Evolutionary conservation across 306 rosid species (phyloP).

Genomic region (Urtica urens): DNA sequence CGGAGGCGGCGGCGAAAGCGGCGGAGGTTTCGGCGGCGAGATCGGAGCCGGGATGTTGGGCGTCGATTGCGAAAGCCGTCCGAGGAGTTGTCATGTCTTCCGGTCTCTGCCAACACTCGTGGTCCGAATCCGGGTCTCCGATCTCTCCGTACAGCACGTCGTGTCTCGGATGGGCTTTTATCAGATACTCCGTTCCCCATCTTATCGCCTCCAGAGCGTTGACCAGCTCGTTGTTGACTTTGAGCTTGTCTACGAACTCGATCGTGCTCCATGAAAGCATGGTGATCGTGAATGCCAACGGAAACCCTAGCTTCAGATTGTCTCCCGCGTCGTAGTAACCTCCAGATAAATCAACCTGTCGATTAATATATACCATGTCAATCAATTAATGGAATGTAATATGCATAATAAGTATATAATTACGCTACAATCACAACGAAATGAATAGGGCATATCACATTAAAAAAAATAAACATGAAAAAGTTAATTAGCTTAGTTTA

Average conservation of each 20-base stretch:
- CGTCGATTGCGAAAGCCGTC: conserved; percentile 19
- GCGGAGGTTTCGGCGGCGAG: conserved; percentile 53
- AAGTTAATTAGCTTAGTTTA: no score
- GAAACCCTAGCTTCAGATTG: conserved; percentile 52
- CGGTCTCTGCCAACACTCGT: conserved; percentile 52
- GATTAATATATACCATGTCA: not conserved
- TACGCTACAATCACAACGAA: no score
- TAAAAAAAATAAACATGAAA: no score
- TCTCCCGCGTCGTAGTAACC: conserved; percentile 78
- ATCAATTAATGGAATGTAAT: no score
- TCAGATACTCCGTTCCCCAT: conserved; percentile 60
- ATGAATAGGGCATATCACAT: no score
- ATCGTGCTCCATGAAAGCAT: conserved; percentile 71
- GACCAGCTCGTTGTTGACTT: conserved; percentile 6
- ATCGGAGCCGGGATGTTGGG: conserved; percentile 42
- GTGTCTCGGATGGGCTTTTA: conserved; percentile 36
- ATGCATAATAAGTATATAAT: no score
- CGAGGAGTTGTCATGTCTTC: conserved; percentile 60
- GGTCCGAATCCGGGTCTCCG: conserved; percentile 43
- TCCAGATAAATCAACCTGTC: conserved; percentile 40
- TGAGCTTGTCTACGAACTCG: conserved; percentile 27
- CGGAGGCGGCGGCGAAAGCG: conserved; percentile 45
- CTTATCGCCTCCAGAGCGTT: conserved; percentile 40
- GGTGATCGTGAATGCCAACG: conserved; percentile 57
- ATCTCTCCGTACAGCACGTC: conserved; percentile 35